Evolutionary conservation across 2,329 filamentous ascomycete genomes (phyloP).

Genomic region (Sarocladium kiliense): DNA sequence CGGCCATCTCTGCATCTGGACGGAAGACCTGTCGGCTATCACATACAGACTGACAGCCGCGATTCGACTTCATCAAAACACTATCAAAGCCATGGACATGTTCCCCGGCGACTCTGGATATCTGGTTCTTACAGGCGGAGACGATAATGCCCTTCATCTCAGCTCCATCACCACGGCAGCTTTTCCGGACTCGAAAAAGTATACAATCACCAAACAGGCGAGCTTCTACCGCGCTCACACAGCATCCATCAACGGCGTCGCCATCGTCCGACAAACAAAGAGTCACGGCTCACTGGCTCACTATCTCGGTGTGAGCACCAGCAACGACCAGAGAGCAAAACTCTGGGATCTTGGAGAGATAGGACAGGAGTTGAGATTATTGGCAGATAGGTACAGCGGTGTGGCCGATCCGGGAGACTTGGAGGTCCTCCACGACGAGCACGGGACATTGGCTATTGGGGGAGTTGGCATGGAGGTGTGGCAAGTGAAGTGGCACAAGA

Average conservation of each 20-base stretch:
- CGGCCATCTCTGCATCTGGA: conserved; percentile 65
- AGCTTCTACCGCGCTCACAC: conserved; percentile 55
- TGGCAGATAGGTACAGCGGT: conserved; percentile 51
- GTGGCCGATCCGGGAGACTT: conserved; percentile 55
- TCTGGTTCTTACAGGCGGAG: conserved; percentile 71
- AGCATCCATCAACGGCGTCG: conserved; percentile 61
- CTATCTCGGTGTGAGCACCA: conserved; percentile 36
- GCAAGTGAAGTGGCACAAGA: conserved; percentile 15
- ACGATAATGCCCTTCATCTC: conserved; percentile 76
- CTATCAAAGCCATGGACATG: conserved; percentile 63
- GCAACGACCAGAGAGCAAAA: conserved; percentile 59
- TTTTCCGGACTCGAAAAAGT: conserved; percentile 3
- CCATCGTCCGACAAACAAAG: too few species aligned
- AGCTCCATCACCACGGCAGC: not conserved
- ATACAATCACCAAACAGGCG: conserved; percentile 19
- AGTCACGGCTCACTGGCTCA: too few species aligned
- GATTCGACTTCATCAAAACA: conserved; percentile 67
- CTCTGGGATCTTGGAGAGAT: conserved; percentile 33
- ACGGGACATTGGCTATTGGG: conserved; percentile 30
- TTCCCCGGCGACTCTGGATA: conserved; percentile 19
- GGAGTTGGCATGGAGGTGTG: conserved; percentile 45
- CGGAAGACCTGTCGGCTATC: conserved; percentile 3
- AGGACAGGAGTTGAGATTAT: conserved; percentile 22
- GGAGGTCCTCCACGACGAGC: conserved; percentile 26
- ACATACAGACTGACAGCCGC: conserved; percentile 21